Evolutionary conservation across 2,329 filamentous ascomycete genomes (phyloP), one percentile per base, ranked within the genome.

Genomic region (Aphanoascus verrucosus): DNA sequence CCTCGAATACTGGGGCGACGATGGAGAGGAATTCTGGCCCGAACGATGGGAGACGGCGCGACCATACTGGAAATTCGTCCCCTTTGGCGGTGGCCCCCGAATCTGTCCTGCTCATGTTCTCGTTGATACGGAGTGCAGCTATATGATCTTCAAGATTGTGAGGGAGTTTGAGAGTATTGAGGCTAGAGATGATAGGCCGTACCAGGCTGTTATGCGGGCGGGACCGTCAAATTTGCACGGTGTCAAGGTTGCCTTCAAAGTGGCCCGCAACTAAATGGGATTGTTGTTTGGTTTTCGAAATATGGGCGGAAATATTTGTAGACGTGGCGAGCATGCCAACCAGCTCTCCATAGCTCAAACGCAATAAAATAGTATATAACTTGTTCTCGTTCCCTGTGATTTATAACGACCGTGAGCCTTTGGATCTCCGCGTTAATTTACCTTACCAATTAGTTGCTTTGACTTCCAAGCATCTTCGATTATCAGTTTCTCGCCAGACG

Each of bases 1-100:
- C 31, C 62, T 63, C 50, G 66, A 69, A 44, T 51, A 71, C 49
- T 72, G 62, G 59, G 70, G 70, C 20, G 57, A 62, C 0, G 68
- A 72, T 42, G 61, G 60, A 1, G 54, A 62, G 14, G 45, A 57
- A 12, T 64, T 61, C 37, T 28, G 53, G 5, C 61, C 62, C 1
- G 59, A 61, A 15, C 56, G 61, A 7, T 64, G 57, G 59, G 49
- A 35, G 8, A 23, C 23, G 7, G 23, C 23, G 23, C 23, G 23
- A 28, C 23, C 23, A 6, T 20, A 23, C 17, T 52, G 49, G 49
- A 12, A 34, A 2, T 54, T 54, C 32, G 34, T 54, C 6, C 52
- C 52, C 35, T 54, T 54, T 15, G 52, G 52, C 8, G 52, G 52
- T 5, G 52, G 52, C 4, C 52, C 52, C 5, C 34, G 52, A 14